Conservation (phyloP, 1,284 basidiomycete species). For the Cutaneotrichosporon sp. region DNA sequence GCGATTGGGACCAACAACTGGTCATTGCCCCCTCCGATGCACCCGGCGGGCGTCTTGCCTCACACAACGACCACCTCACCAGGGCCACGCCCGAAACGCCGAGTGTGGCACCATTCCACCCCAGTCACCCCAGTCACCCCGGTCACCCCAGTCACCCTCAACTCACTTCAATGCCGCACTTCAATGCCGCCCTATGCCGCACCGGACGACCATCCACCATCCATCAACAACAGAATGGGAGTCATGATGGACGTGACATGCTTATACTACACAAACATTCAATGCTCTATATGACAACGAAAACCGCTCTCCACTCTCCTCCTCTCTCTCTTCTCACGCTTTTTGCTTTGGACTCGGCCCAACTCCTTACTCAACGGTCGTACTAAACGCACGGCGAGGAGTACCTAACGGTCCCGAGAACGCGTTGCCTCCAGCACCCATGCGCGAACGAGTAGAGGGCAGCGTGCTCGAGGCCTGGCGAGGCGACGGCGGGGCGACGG, state of each 20-base stretch:
- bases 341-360: background rate
- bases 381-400: constrained; percentile 18
- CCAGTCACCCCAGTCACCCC: too few species aligned
- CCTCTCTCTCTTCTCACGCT: background rate
- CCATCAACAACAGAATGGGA: too few species aligned
- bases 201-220: too few species aligned
- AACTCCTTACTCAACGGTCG: background rate
- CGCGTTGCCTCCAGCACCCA: constrained; percentile 9
- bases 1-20: background rate
- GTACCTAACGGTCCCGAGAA: constrained; percentile 21
- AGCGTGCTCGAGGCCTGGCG: background rate
- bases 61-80: background rate
- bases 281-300: constrained; percentile 8
- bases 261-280: constrained; percentile 1
- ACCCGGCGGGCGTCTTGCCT: too few species aligned
- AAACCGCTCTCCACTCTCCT: background rate
- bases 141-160: too few species aligned
- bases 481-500: constrained; percentile 9
- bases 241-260: too few species aligned
- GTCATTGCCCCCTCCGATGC: too few species aligned
- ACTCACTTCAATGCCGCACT: too few species aligned
- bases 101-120: constrained; percentile 6
- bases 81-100: constrained; percentile 4
- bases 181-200: too few species aligned
- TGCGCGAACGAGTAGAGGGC: constrained; percentile 13